A percentile compares a stretch with the other conserved stretches of the same genome.
Evolutionary conservation across 257 asterid genomes (phyloP).

Genomic region (Solanum peruvianum): DNA sequence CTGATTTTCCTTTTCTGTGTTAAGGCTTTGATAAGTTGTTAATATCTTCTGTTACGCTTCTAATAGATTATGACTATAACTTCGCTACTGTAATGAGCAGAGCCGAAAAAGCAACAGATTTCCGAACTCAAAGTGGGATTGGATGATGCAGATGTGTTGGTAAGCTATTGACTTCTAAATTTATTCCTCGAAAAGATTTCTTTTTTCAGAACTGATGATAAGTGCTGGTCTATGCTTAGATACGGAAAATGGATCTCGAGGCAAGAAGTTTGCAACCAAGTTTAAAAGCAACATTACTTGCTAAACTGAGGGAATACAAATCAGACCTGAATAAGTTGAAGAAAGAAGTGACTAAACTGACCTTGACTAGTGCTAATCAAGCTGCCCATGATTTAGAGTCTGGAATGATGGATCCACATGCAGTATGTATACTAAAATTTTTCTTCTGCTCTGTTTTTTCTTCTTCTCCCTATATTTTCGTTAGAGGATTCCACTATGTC

Average conservation of each 20-base stretch:
- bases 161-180: slow-evolving; percentile 4
- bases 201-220: not conserved
- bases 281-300: slow-evolving; percentile 73
- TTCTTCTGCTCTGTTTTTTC: slow-evolving; percentile 2
- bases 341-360: slow-evolving; percentile 67
- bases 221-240: slow-evolving; percentile 23
- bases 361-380: slow-evolving; percentile 35
- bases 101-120: slow-evolving; percentile 45
- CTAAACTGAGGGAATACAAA: slow-evolving; percentile 91
- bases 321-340: slow-evolving; percentile 82
- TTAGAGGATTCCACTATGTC: not conserved
- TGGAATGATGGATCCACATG: slow-evolving; percentile 51
- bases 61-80: not conserved
- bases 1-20: not conserved
- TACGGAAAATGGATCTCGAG: slow-evolving; percentile 90
- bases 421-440: slow-evolving; percentile 27
- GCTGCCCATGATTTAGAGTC: slow-evolving; percentile 56
- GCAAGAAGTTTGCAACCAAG: slow-evolving; percentile 89
- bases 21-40: not conserved
- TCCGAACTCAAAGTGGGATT: slow-evolving; percentile 62
- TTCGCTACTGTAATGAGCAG: slow-evolving; percentile 29
- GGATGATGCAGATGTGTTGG: slow-evolving; percentile 83
- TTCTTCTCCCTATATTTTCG: not conserved
- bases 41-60: not conserved
- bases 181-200: not conserved